Evolutionary conservation across 2,329 filamentous ascomycete species (phyloP).

Genomic region (Fonsecaea pugnacius): DNA sequence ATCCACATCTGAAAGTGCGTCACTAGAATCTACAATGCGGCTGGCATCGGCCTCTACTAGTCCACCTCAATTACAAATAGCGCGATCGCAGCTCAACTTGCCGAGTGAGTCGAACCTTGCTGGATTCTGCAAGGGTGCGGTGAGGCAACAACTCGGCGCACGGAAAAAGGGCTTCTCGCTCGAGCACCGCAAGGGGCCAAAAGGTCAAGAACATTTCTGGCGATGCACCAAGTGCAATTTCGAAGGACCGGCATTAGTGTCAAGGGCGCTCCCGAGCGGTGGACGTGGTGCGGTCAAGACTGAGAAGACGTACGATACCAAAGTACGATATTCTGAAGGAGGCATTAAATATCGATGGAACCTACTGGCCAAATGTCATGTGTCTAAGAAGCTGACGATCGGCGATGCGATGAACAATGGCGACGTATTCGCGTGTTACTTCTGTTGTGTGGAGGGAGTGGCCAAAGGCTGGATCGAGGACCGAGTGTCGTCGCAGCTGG

Average conservation of each 20-base stretch:
- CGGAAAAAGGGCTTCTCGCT: slow-evolving; percentile 42
- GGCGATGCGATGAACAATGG: slow-evolving; percentile 31
- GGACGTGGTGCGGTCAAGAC: slow-evolving; percentile 30
- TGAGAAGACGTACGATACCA: slow-evolving; percentile 39
- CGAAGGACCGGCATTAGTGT: slow-evolving; percentile 43
- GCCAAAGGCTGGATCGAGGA: slow-evolving; percentile 35
- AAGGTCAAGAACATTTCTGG: slow-evolving; percentile 42
- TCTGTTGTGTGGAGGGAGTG: slow-evolving; percentile 49
- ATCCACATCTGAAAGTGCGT: slow-evolving; percentile 15
- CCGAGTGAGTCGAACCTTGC: slow-evolving; percentile 44
- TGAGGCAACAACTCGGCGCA: slow-evolving; percentile 43
- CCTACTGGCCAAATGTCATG: slow-evolving; percentile 54
- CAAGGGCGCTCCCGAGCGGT: slow-evolving; percentile 33
- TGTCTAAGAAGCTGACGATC: slow-evolving; percentile 41
- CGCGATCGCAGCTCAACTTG: slow-evolving; percentile 36
- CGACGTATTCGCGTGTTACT: slow-evolving; percentile 50
- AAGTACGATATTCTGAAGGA: slow-evolving; percentile 38
- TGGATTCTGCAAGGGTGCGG: slow-evolving; percentile 47
- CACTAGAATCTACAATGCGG: slow-evolving; percentile 24
- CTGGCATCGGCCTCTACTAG: background rate
- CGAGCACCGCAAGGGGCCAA: slow-evolving; percentile 38
- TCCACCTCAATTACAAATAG: slow-evolving; percentile 20
- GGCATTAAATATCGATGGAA: slow-evolving; percentile 53
- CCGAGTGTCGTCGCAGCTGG: slow-evolving; percentile 18
- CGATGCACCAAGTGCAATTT: slow-evolving; percentile 50